Evolutionary conservation across 2,329 filamentous ascomycete species (phyloP).

Genomic region (Botrytis fabae): DNA sequence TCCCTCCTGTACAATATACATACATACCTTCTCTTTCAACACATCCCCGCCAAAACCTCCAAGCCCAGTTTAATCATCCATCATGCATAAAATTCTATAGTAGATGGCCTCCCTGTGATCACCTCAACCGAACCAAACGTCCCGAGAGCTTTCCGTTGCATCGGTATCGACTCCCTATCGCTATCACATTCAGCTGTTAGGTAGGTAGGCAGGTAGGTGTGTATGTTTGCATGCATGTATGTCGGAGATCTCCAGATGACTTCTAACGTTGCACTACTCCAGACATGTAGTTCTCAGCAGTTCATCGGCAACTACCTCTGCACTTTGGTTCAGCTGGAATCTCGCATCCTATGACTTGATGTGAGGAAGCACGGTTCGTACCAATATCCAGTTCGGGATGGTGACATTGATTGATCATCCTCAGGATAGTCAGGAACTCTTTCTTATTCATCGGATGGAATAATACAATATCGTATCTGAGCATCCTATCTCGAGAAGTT

Average conservation of each 20-base stretch:
- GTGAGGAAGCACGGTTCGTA: background rate
- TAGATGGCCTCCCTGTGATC: background rate
- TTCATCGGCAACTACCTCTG: background rate
- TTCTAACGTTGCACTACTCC: background rate
- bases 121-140: background rate
- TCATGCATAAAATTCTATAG: background rate
- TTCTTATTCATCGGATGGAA: background rate
- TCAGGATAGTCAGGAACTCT: background rate
- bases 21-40: background rate
- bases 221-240: background rate
- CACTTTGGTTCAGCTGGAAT: background rate
- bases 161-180: background rate
- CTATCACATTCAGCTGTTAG: background rate
- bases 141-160: background rate
- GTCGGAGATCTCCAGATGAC: slow-evolving; percentile 2
- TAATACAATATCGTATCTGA: background rate
- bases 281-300: background rate
- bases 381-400: background rate
- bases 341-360: background rate
- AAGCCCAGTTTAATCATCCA: slow-evolving; percentile 5
- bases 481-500: background rate
- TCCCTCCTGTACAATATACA: too few species aligned
- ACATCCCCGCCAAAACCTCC: background rate
- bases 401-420: background rate
- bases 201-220: too few species aligned